A percentile compares a stretch with the other conserved stretches of the same genome.
Evolutionary conservation across 345 rosid genomes (phyloP).

Genomic region (Bruguiera gymnorhiza): DNA sequence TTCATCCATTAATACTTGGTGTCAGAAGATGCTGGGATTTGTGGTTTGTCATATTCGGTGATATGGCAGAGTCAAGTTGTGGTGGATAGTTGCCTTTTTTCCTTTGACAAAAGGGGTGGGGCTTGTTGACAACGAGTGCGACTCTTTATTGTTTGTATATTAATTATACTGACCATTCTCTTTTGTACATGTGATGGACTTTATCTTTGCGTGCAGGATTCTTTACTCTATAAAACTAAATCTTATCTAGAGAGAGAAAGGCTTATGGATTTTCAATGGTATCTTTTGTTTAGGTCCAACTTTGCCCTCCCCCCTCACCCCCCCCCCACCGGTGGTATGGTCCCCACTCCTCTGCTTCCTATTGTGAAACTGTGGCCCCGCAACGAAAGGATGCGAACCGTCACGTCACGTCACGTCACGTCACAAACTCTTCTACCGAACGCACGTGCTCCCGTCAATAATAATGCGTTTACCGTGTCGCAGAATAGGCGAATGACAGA

Average conservation of each 20-base stretch:
- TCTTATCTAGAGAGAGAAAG: too few relatives aligned
- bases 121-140: constrained; percentile 18
- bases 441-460: constrained; percentile 17
- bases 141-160: constrained; percentile 12
- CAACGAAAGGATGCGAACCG: neutral
- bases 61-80: neutral
- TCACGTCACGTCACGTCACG: too few relatives aligned
- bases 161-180: constrained; percentile 6
- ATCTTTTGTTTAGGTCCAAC: neutral
- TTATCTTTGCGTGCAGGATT: neutral
- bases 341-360: neutral
- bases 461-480: neutral
- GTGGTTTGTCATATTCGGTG: neutral
- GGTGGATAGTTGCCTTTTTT: too few relatives aligned
- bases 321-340: neutral
- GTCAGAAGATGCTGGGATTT: neutral
- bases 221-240: neutral
- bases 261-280: too few relatives aligned
- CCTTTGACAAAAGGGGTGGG: neutral
- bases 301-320: neutral
- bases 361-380: neutral
- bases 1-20: too few relatives aligned
- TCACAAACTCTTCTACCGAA: neutral
- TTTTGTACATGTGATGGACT: constrained; percentile 11
- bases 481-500: too few relatives aligned